Evolutionary conservation across 2,329 filamentous ascomycete species (phyloP), one percentile per base, ranked within the genome.

Genomic region (Tolypocladium cylindrosporum): DNA sequence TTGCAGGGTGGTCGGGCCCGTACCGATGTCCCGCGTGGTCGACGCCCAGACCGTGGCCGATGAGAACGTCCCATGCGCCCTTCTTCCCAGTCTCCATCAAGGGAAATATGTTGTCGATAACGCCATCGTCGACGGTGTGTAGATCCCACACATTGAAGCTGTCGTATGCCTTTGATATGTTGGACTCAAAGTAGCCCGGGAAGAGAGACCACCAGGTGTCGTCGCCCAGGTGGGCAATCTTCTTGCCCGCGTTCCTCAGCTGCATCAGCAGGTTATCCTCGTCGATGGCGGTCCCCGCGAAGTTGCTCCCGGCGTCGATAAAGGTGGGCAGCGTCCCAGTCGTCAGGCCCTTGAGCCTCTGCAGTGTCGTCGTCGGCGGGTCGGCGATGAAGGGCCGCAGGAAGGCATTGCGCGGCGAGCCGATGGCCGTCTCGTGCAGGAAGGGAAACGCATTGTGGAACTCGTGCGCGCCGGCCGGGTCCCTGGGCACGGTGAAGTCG

Each of bases 71-170:
- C 94, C 94, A 99, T 58, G 89, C 82, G 6, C 75, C 80, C 55
- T 80, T 79, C 68, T 85, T 85, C 54, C 81, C 77, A 1, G 82
- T 72, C 54, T 86, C 79, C 61, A 99, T 73, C 2, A 97, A 79
- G 1, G 94, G 94, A 61, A 94, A 88, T 8, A 99, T 85, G 72
- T 97, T 89, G 64, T 96, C 89, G 14, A 87, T 88, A 31, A 99
- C 94, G 1, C 94, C 94, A 67, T 97, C 93, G 69, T 99, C 94
- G 3, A 99, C 90, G 0, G 94, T 97, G 71, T 97, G 91, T 66
- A 99, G 74, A 71, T 99, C 94, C 91, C 91, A 97, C 8, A 97
- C 94, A 68, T 97, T 97, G 76, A 99, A 96, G 61, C 93, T 97
- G 71, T 97, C 93, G 71, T 96, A 99, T 0, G 94, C 85, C 65